phyloP scores from a whole-genome alignment of 139 green algal genomes.

The Chlorella vulgaris region DNA sequence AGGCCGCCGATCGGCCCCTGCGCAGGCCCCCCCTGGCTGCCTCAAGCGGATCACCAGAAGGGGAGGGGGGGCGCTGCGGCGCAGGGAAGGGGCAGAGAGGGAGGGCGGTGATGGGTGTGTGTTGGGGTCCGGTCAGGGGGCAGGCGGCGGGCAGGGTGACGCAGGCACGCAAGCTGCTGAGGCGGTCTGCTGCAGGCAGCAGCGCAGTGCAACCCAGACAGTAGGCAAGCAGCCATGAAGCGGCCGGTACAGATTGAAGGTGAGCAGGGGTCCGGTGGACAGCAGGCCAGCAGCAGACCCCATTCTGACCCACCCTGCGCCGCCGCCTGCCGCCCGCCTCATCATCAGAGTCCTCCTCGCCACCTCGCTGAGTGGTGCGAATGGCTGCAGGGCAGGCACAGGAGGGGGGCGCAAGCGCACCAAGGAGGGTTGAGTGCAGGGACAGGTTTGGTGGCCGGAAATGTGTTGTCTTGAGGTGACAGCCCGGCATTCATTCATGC shows the following conservation, averaged over 20 bases:
- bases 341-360: background rate
- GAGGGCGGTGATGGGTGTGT: background rate
- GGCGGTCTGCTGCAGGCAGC: too few relatives aligned
- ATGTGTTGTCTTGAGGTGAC: too few relatives aligned
- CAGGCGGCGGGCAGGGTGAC: background rate
- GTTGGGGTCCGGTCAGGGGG: too few relatives aligned
- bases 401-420: background rate
- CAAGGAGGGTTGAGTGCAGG: background rate
- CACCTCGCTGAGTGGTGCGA: background rate
- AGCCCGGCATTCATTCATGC: too few relatives aligned
- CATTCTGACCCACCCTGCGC: background rate
- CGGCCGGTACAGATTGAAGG: too few relatives aligned
- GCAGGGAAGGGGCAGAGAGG: background rate
- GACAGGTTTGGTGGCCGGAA: too few relatives aligned
- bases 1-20: conserved; percentile 10
- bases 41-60: background rate
- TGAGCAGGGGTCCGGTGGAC: too few relatives aligned
- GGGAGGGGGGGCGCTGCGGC: conserved; percentile 6
- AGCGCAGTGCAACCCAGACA: too few relatives aligned
- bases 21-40: conserved; percentile 5
- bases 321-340: background rate
- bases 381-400: conserved; percentile 7
- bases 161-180: background rate
- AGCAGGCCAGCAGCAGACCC: too few relatives aligned
- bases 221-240: too few relatives aligned